A percentile compares a stretch with the other conserved stretches of the same genome.
Evolutionary conservation across 75 land plant species (phyloP).

Genomic region (Cunninghamia lanceolata): DNA sequence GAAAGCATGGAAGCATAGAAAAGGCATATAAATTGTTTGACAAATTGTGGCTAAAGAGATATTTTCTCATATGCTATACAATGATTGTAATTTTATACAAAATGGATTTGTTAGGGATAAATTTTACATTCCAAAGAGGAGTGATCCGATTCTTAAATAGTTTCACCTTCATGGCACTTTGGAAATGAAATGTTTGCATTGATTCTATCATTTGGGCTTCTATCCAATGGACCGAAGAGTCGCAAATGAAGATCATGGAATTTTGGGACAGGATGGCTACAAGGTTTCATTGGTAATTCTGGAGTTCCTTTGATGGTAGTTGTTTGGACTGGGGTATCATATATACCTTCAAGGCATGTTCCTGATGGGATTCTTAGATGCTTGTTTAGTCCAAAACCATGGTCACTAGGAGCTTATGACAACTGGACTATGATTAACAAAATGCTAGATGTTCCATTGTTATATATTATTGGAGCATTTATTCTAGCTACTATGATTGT

Average conservation of each 20-base stretch:
- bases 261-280: slow-evolving; percentile 64
- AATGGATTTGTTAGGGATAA: slow-evolving; percentile 44
- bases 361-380: too few relatives aligned
- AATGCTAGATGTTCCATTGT: slow-evolving; percentile 48
- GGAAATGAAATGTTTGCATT: slow-evolving; percentile 68
- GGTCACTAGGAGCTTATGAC: too few relatives aligned
- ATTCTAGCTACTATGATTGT: too few relatives aligned
- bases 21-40: too few relatives aligned
- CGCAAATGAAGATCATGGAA: slow-evolving; percentile 65
- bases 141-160: slow-evolving; percentile 25
- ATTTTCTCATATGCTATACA: too few relatives aligned
- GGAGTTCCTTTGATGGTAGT: slow-evolving; percentile 91
- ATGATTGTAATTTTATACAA: too few relatives aligned
- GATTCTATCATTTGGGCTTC: too few relatives aligned
- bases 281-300: slow-evolving; percentile 77
- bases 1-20: too few relatives aligned
- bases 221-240: slow-evolving; percentile 50
- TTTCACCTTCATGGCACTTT: slow-evolving; percentile 56
- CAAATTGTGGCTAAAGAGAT: too few relatives aligned
- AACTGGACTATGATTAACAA: too few relatives aligned
- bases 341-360: too few relatives aligned
- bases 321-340: slow-evolving; percentile 80
- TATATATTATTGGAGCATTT: slow-evolving; percentile 35
- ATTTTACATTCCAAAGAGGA: slow-evolving; percentile 44
- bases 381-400: too few relatives aligned